A percentile compares a stretch with the other conserved stretches of the same genome.
Evolutionary conservation across 768 basidiomycete genomes (phyloP).

Genomic region (Pisolithus tinctorius): DNA sequence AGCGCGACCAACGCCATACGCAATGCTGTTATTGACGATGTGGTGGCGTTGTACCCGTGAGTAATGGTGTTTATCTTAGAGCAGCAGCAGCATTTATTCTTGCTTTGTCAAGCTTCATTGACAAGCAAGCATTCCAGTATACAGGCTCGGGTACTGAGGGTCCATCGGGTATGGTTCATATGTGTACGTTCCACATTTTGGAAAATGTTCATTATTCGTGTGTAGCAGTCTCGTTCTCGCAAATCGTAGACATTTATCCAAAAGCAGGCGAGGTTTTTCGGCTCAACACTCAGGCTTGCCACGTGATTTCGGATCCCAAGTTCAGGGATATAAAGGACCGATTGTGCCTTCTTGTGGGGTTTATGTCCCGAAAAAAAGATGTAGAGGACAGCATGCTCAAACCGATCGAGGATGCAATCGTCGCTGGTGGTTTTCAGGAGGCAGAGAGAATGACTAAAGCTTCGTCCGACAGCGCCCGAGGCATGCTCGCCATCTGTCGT

Average conservation of each 20-base stretch:
- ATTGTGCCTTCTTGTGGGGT: constrained; percentile 6
- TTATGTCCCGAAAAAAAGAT: neutral
- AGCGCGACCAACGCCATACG: constrained; percentile 9
- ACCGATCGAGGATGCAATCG: constrained; percentile 1
- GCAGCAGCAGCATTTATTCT: neutral
- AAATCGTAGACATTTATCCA: constrained; percentile 6
- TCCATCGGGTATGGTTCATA: too few relatives aligned
- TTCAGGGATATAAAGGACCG: constrained; percentile 10
- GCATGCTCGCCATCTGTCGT: neutral
- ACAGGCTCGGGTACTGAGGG: neutral
- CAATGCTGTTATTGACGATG: constrained; percentile 19
- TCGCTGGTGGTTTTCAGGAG: constrained; percentile 3
- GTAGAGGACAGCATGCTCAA: neutral
- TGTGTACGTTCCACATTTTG: too few relatives aligned
- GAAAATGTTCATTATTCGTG: neutral
- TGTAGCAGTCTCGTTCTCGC: constrained; percentile 4
- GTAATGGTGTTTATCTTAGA: constrained; percentile 1
- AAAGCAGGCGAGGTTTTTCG: constrained; percentile 1
- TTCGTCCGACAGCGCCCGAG: neutral
- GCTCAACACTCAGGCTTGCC: neutral
- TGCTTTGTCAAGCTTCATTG: constrained; percentile 9
- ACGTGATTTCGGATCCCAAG: constrained; percentile 6
- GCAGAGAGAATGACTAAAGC: neutral
- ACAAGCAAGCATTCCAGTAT: constrained; percentile 12
- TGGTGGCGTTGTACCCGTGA: constrained; percentile 20